These are phyloP conservation scores for Cryphonectria carpinicola DNA, from an alignment of 2,329 filamentous ascomycete species.

Conservation along the genomic window DNA sequence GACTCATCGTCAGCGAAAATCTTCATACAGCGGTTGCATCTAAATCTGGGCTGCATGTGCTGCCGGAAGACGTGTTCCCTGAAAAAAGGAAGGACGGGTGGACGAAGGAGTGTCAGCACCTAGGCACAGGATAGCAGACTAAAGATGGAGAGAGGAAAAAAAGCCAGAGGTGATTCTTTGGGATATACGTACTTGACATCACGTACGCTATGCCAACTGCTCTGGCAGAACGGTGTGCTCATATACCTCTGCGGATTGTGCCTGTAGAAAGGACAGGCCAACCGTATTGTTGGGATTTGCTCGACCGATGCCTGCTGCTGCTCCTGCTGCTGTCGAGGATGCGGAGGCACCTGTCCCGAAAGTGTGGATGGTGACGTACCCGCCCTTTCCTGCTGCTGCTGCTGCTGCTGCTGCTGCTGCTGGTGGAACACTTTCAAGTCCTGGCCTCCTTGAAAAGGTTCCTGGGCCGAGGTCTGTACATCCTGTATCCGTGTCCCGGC, in stretches of 20 bases:
- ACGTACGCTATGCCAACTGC: conserved; percentile 21
- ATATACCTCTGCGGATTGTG: conserved; percentile 20
- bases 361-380: background rate
- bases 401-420: background rate
- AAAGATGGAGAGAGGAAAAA: background rate
- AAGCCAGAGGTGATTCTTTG: background rate
- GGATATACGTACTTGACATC: conserved; percentile 25
- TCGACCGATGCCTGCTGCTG: background rate
- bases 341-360: background rate
- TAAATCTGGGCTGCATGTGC: conserved; percentile 33
- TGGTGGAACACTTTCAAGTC: background rate
- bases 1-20: conserved; percentile 32
- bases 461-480: background rate
- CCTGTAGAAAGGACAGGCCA: conserved; percentile 26
- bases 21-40: conserved; percentile 36
- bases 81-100: background rate
- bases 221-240: conserved; percentile 24
- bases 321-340: background rate
- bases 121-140: background rate
- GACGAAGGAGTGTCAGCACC: background rate
- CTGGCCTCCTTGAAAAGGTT: background rate
- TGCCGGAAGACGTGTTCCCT: conserved; percentile 38
- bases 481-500: conserved; percentile 1
- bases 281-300: background rate
- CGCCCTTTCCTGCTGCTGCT: background rate